phyloP scores from a whole-genome alignment of 805 yeast genomes.

The Kregervanrija pseudodelftensis region DNA sequence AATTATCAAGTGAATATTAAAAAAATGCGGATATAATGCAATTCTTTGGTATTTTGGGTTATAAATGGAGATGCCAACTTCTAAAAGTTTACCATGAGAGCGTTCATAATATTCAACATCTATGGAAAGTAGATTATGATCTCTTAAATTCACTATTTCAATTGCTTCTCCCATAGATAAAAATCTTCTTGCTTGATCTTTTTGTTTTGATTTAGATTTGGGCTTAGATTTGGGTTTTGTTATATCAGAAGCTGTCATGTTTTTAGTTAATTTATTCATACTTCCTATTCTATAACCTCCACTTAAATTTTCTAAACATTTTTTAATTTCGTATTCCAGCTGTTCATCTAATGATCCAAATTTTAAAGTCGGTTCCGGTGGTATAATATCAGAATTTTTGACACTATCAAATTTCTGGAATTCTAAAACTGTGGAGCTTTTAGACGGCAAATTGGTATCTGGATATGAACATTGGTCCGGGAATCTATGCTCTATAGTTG shows the following conservation, averaged over 20 bases:
- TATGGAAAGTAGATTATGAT: slow-evolving; percentile 18
- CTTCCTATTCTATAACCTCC: not conserved
- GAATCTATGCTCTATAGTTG: slow-evolving; percentile 2
- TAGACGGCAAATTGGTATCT: slow-evolving; percentile 4
- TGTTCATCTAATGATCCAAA: slow-evolving; percentile 1
- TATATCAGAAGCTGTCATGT: not conserved
- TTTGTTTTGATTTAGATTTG: not conserved
- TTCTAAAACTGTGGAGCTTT: too few species aligned
- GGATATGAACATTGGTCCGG: slow-evolving; percentile 8
- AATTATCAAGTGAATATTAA: slow-evolving; percentile 22
- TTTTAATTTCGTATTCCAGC: slow-evolving; percentile 1
- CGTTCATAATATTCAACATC: slow-evolving; percentile 23
- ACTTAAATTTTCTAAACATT: slow-evolving; percentile 1
- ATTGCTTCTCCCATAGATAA: slow-evolving; percentile 20
- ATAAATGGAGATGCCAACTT: slow-evolving; percentile 25
- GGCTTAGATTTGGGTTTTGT: not conserved
- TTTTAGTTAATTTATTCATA: not conserved
- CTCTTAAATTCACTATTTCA: slow-evolving; percentile 14
- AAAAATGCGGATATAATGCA: slow-evolving; percentile 26
- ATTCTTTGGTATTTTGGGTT: slow-evolving; percentile 23
- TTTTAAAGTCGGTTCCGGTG: not conserved
- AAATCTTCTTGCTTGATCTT: not conserved
- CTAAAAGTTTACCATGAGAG: slow-evolving; percentile 15
- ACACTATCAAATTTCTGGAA: too few species aligned
- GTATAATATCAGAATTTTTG: not conserved